Percentiles rank a stretch among this genome's conserved stretches.
Conservation (phyloP, 768 basidiomycete genomes). For the Hypsizygus marmoreus region DNA sequence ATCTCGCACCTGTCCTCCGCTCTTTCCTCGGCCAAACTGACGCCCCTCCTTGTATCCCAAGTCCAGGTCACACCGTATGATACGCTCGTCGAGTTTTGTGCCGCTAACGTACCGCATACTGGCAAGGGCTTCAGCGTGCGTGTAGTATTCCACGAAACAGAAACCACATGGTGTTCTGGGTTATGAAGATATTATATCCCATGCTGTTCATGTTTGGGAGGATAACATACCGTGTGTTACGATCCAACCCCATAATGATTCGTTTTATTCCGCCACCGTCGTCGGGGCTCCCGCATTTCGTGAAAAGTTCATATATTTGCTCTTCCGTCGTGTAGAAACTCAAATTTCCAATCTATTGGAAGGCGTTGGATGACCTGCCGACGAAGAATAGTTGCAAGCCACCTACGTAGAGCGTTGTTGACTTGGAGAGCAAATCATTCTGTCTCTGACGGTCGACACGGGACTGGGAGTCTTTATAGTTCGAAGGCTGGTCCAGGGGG, state of each 20-base stretch:
- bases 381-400: slow-evolving; percentile 23
- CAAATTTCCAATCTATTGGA: slow-evolving; percentile 78
- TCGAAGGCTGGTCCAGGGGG: slow-evolving; percentile 89
- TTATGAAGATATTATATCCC: slow-evolving; percentile 15
- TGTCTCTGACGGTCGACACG: slow-evolving; percentile 79
- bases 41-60: slow-evolving; percentile 95
- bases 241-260: slow-evolving; percentile 93
- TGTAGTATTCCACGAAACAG: slow-evolving; percentile 96
- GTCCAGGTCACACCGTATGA: slow-evolving; percentile 97
- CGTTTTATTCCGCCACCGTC: slow-evolving; percentile 90
- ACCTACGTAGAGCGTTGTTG: slow-evolving; percentile 89
- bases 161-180: slow-evolving; percentile 93
- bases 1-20: slow-evolving; percentile 95
- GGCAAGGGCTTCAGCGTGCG: slow-evolving; percentile 89
- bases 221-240: slow-evolving; percentile 70
- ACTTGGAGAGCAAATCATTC: slow-evolving; percentile 77
- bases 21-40: slow-evolving; percentile 97
- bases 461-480: slow-evolving; percentile 93
- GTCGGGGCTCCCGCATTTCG: slow-evolving; percentile 85
- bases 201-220: slow-evolving; percentile 4
- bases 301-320: slow-evolving; percentile 92
- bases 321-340: slow-evolving; percentile 96
- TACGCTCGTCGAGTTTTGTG: slow-evolving; percentile 98
- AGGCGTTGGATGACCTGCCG: slow-evolving; percentile 14
- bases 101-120: slow-evolving; percentile 94